Percentiles rank a stretch among this genome's conserved stretches.
Evolutionary conservation across 2,329 filamentous ascomycete species (phyloP).

Genomic region (Ophiocordyceps sinensis): DNA sequence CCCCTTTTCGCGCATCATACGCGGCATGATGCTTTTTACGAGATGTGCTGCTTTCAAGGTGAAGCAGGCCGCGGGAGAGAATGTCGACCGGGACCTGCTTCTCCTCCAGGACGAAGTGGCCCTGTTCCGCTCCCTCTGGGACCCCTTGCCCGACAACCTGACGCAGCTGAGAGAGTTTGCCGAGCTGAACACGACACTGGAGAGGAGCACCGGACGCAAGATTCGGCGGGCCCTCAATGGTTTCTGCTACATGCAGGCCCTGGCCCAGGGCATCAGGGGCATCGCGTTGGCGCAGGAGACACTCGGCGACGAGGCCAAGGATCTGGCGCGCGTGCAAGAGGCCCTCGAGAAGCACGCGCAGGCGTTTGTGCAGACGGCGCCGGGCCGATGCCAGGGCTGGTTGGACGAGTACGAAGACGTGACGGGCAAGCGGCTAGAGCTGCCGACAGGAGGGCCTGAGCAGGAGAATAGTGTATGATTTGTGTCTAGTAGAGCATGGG

Average conservation of each 20-base stretch:
- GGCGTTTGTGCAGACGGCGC: conserved; percentile 11
- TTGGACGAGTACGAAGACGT: conserved; percentile 11
- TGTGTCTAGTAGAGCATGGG: conserved; percentile 11
- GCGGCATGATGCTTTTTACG: conserved; percentile 16
- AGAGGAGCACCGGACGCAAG: neutral
- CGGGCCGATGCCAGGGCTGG: conserved; percentile 8
- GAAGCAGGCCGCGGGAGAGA: conserved; percentile 9
- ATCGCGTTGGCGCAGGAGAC: conserved; percentile 29
- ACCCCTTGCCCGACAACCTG: conserved; percentile 7
- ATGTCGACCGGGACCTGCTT: conserved; percentile 10
- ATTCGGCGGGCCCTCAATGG: conserved; percentile 8
- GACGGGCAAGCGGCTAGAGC: conserved; percentile 6
- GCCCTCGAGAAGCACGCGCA: conserved; percentile 21
- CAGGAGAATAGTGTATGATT: conserved; percentile 8
- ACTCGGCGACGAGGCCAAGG: conserved; percentile 14
- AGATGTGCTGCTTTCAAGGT: conserved; percentile 12
- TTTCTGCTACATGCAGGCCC: conserved; percentile 11
- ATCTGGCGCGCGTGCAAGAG: conserved; percentile 24
- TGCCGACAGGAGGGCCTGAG: too few relatives aligned
- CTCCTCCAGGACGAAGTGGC: conserved; percentile 15
- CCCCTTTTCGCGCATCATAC: conserved; percentile 13
- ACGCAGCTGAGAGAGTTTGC: conserved; percentile 9
- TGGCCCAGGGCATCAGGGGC: conserved; percentile 23
- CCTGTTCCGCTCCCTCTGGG: conserved; percentile 14
- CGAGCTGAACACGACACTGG: conserved; percentile 9